Base-by-base conservation (phyloP, 257 asterid genomes). In the Rauvolfia tetraphylla region DNA sequence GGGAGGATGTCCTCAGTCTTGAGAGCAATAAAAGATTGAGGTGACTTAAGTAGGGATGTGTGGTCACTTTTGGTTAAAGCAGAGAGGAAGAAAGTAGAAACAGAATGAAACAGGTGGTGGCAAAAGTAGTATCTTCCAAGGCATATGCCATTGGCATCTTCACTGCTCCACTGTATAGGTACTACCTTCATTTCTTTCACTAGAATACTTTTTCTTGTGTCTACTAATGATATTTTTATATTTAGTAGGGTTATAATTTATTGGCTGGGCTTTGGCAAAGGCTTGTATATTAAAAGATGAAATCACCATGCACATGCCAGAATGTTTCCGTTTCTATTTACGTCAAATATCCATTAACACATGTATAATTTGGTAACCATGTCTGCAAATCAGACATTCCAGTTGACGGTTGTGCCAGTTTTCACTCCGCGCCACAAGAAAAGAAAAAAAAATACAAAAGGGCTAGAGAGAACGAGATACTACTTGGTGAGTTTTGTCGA, bases 81-180 rank as follows among this genome's bases (percentile, higher is more conserved):
- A 31, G 51, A 49, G 68, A 42, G 76, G 79, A 83, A 73, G 77
- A 41, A 54, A 54, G 69, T 20, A 18, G 10, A 72, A 73, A 78
- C 70, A 65, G 73, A 34, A 31, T n/a, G 70, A 80, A 72, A 63
- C 56, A 0, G 33, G 17, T 34, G 75, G 74, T 72, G 83, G 83
- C 75, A 44, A n/a, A 42, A 51, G 27, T 76, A 68, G 96, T 84
- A 90, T 90, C 90, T 90, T 86, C 83, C 79, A 42, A 34, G 62
- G 85, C 72, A 82, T 82, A 82, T 82, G 72, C 85, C 80, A 10
- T 78, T 65, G 54, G 59, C 80, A 82, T 57, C 49, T 76, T 69
- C 74, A 79, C 78, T 65, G 31, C 72, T 46, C 73, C 49, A 25
- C 65, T 31, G 46, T 39, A 9, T 51, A 22, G 38, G 15, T 68